Evolutionary conservation across 202 grass and related monocot genomes (phyloP).

Genomic region (Eragrostis tef): DNA sequence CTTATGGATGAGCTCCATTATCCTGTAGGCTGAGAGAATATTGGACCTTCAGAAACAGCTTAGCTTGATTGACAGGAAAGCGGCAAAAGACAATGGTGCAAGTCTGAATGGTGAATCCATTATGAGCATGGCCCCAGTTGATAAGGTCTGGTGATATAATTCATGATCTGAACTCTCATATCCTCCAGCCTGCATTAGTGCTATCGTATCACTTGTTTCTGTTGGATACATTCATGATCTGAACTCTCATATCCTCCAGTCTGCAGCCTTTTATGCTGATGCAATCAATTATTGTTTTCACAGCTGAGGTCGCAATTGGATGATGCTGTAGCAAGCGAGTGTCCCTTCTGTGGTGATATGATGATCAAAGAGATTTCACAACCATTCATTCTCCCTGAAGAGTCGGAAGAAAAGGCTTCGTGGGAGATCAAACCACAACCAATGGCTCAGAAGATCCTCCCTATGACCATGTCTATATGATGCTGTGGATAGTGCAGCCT

Average conservation of each 20-base stretch:
- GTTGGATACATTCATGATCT: no score
- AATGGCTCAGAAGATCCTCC: conserved; percentile 68
- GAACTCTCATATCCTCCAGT: conserved; percentile 9
- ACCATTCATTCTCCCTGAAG: conserved; percentile 73
- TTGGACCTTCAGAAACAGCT: conserved; percentile 84
- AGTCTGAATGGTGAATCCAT: conserved; percentile 56
- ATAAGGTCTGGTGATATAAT: conserved; percentile 65
- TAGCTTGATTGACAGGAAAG: conserved; percentile 71
- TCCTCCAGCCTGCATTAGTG: neutral
- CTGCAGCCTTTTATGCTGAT: conserved; percentile 23
- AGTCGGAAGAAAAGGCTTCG: conserved; percentile 69
- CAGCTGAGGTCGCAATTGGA: conserved; percentile 88
- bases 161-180: conserved; percentile 21
- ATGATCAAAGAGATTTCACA: conserved; percentile 93
- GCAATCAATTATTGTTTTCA: neutral
- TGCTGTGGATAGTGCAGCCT: conserved; percentile 1
- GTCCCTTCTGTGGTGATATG: conserved; percentile 90
- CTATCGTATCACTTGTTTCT: no score
- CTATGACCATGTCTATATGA: conserved; percentile 89
- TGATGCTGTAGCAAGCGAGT: conserved; percentile 89
- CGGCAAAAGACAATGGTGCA: conserved; percentile 57
- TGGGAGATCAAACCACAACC: conserved; percentile 86
- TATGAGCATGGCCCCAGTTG: conserved; percentile 56
- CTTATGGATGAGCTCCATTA: conserved; percentile 18
- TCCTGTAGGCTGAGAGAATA: conserved; percentile 79